Evolutionary conservation across 257 asterid species (phyloP), one percentile per base, ranked within the genome.

Genomic region (Capsicum chinense): DNA sequence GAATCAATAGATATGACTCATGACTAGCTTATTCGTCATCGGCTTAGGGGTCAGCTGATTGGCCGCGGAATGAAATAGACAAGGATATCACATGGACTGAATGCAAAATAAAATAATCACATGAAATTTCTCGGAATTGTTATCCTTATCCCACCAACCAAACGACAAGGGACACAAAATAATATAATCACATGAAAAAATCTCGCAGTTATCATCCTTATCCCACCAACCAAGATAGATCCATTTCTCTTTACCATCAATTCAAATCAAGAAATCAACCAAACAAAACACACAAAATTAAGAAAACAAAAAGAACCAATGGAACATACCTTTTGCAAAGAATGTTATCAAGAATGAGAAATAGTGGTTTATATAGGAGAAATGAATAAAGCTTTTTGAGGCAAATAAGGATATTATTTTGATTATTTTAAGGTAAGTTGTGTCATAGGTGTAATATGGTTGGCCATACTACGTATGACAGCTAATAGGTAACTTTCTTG

Each of bases 391-490:
- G 0, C 8, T 26, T 21, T 76, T 26, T 26, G 33, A 8, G 48
- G 4, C 26, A 52, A 47, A 44, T 47, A 71, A 68, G 54, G 78
- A 47, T 71, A 6, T 3, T 21, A 1, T 76, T 52, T 13, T 12
- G 0, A 76, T 50, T 52, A 52, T 76, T 78, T 78, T 78, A 78
- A 78, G 81, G 21, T 14, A 52, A 76, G 64, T 26, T 52, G 48
- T 76, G 64, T 76, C 64, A 78, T 26, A 7, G 15, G 63, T 78
- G 81, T 76, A 26, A 52, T 4, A 10, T 76, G 81, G 9, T 76
- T 76, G 81, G 81, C 78, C 37, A 26, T 11, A 21, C 12, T 52
- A 5, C 9, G 9, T n/a, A 39, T 52, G 81, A 76, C 81, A 76
- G 81, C 81, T 76, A 76, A 52, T 26, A 26, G 26, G 26, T 26